Conservation (phyloP, 768 basidiomycete species). For the Neoboletus subvelutipes region DNA sequence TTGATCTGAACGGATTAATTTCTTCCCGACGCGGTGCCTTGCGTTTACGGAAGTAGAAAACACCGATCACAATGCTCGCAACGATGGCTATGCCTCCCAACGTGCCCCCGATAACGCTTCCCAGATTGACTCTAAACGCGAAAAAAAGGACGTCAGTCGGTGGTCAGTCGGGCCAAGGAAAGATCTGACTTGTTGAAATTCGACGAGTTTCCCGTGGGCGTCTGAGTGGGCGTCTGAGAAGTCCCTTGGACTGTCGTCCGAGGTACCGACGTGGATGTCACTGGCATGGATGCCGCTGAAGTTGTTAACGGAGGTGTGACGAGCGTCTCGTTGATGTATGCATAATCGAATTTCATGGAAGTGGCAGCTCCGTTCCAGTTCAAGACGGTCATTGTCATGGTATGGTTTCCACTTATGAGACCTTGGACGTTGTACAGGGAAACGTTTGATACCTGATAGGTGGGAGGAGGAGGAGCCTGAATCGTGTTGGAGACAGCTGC, state of each 20-base stretch:
- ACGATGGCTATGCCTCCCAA: slow-evolving; percentile 12
- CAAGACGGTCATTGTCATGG: slow-evolving; percentile 22
- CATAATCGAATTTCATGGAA: slow-evolving; percentile 31
- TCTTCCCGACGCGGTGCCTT: neutral
- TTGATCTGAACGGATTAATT: slow-evolving; percentile 4
- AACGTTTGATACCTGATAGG: slow-evolving; percentile 23
- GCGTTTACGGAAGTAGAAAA: slow-evolving; percentile 11
- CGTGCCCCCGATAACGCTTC: slow-evolving; percentile 12
- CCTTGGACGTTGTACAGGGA: slow-evolving; percentile 19
- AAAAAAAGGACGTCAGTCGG: neutral
- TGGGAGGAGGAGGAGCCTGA: slow-evolving; percentile 6
- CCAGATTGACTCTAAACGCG: slow-evolving; percentile 12
- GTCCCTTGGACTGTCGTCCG: neutral
- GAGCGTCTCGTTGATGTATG: slow-evolving; percentile 23
- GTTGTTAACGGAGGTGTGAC: slow-evolving; percentile 8
- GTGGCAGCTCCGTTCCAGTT: slow-evolving; percentile 17
- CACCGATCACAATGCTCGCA: neutral
- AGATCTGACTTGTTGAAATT: slow-evolving; percentile 7
- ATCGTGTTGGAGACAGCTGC: slow-evolving; percentile 2
- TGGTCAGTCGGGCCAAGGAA: neutral
- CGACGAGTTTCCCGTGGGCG: neutral
- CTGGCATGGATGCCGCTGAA: neutral
- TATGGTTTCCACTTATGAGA: slow-evolving; percentile 18
- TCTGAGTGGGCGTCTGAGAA: slow-evolving; percentile 1
- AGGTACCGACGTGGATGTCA: neutral